Evolutionary conservation across 345 rosid genomes (phyloP).

Genomic region (Hibiscus mutabilis): DNA sequence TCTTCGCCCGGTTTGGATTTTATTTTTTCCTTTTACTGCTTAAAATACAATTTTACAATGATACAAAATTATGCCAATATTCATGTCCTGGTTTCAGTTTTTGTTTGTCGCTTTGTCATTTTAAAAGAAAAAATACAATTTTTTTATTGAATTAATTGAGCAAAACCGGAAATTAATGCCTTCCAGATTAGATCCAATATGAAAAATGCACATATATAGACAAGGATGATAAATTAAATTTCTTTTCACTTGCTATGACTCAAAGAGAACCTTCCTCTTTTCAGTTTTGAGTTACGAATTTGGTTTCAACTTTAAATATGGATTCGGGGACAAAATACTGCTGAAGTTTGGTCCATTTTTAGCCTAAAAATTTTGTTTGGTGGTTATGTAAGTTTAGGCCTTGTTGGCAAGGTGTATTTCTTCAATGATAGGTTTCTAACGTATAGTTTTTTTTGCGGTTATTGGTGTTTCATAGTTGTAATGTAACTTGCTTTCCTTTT

Average conservation of each 20-base stretch:
- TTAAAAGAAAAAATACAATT: neutral
- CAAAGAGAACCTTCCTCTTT: neutral
- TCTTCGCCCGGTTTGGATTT: constrained; percentile 62
- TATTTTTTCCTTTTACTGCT: constrained; percentile 10
- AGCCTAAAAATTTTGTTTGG: neutral
- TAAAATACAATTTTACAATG: neutral
- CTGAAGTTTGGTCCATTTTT: neutral
- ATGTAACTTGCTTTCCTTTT: constrained; percentile 7
- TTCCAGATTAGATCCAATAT: neutral
- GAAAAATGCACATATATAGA: neutral
- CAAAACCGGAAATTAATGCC: neutral
- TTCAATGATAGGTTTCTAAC: neutral
- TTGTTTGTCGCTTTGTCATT: neutral
- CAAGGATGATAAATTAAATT: neutral
- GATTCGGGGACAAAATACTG: neutral
- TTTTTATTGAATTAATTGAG: neutral
- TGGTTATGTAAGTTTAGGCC: constrained; percentile 6
- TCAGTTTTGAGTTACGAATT: neutral
- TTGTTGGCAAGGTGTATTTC: neutral
- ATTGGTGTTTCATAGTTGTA: neutral
- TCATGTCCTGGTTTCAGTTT: neutral
- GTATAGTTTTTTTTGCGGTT: neutral
- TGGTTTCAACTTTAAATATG: neutral
- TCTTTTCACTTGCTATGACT: neutral
- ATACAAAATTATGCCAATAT: neutral